Conservation (phyloP, 1,284 basidiomycete species). For the Cutaneotrichosporon daszewskae region DNA sequence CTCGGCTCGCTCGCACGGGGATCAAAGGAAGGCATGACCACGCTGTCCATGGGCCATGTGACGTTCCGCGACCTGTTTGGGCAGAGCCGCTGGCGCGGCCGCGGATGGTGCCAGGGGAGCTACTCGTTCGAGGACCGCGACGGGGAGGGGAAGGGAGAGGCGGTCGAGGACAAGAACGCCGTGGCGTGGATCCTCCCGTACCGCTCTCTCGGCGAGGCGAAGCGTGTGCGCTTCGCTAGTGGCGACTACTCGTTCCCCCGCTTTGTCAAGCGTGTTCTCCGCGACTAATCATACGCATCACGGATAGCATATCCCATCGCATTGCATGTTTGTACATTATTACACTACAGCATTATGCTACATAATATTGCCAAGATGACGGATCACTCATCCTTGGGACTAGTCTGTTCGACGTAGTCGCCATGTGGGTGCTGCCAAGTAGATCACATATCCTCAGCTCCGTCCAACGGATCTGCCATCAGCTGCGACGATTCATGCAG, state of each 20-base stretch:
- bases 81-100: slow-evolving; percentile 32
- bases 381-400: too few species aligned
- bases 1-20: slow-evolving; percentile 61
- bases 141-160: not conserved
- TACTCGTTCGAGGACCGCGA: slow-evolving; percentile 19
- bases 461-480: slow-evolving; percentile 9
- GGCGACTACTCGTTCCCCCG: slow-evolving; percentile 41
- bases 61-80: slow-evolving; percentile 66
- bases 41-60: slow-evolving; percentile 68
- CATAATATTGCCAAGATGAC: too few species aligned
- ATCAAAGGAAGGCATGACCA: slow-evolving; percentile 66
- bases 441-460: not conserved
- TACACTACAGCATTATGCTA: too few species aligned
- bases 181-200: slow-evolving; percentile 37
- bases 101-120: slow-evolving; percentile 31
- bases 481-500: not conserved
- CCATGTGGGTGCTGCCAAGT: too few species aligned
- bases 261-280: slow-evolving; percentile 9
- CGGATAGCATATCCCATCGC: too few species aligned
- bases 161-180: slow-evolving; percentile 1
- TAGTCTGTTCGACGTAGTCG: too few species aligned
- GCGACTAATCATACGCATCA: too few species aligned
- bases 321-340: too few species aligned
- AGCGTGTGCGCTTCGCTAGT: slow-evolving; percentile 36
- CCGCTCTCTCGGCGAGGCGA: slow-evolving; percentile 38